Conservation (phyloP, 805 yeast species). For the Tetrapisispora iriomotensis region DNA sequence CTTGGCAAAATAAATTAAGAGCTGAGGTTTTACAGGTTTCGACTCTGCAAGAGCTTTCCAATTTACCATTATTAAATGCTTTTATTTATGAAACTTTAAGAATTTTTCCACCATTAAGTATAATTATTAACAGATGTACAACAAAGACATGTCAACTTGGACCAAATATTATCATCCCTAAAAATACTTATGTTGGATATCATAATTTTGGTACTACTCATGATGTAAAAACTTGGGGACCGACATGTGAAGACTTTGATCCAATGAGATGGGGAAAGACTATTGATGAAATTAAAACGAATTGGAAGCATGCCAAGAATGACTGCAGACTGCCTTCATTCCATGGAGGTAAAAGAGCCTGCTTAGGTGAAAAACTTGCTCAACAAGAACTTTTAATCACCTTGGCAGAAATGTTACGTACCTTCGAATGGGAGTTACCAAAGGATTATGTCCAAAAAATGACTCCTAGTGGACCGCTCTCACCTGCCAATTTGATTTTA, state of each 20-base stretch:
- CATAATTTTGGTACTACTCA: conserved; percentile 45
- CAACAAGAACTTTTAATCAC: conserved; percentile 36
- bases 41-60: conserved; percentile 37
- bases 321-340: conserved; percentile 41
- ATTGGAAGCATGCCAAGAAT: conserved; percentile 37
- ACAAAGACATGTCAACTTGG: conserved; percentile 33
- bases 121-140: conserved; percentile 43
- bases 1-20: conserved; percentile 38
- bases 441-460: conserved; percentile 39
- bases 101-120: conserved; percentile 47
- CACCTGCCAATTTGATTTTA: conserved; percentile 35
- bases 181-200: conserved; percentile 45
- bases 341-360: conserved; percentile 52
- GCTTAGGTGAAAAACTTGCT: conserved; percentile 52
- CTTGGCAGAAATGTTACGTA: conserved; percentile 29
- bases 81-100: conserved; percentile 50
- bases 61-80: conserved; percentile 49
- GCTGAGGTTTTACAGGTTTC: conserved; percentile 33
- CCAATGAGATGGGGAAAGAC: conserved; percentile 46
- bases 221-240: conserved; percentile 36
- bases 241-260: conserved; percentile 33
- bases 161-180: conserved; percentile 35
- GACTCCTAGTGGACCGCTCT: conserved; percentile 51
- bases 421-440: conserved; percentile 32
- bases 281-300: conserved; percentile 30